Evolutionary conservation across 768 basidiomycete genomes (phyloP).

Genomic region (Tulasnella sp.): DNA sequence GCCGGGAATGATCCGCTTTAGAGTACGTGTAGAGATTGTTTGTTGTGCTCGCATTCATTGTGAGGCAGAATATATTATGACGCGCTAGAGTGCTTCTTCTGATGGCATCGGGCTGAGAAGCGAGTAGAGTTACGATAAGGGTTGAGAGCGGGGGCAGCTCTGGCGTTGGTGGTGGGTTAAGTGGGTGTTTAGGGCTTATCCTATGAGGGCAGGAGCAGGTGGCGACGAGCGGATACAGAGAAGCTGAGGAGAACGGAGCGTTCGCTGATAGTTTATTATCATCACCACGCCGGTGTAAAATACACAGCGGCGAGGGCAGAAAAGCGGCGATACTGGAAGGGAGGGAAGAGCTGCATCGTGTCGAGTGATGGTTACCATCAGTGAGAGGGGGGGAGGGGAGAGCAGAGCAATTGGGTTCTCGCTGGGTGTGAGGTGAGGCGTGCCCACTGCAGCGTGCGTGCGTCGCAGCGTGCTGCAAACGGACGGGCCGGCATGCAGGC

Average conservation of each 20-base stretch:
- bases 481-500: neutral
- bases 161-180: neutral
- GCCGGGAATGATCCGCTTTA: neutral
- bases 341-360: constrained; percentile 16
- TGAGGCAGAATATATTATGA: neutral
- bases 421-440: neutral
- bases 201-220: neutral
- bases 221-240: neutral
- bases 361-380: neutral
- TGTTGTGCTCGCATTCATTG: neutral
- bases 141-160: neutral
- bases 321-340: neutral
- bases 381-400: neutral
- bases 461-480: neutral
- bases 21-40: constrained; percentile 7
- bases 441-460: neutral
- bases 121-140: constrained; percentile 4
- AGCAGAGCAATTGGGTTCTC: neutral
- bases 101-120: constrained; percentile 1
- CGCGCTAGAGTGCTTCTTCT: neutral
- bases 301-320: constrained; percentile 15
- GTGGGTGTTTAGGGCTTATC: neutral
- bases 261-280: neutral
- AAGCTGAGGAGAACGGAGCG: neutral
- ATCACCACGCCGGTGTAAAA: constrained; percentile 15